Evolutionary conservation across 2,329 filamentous ascomycete species (phyloP).

Genomic region (Zasmidium citrigriseum): DNA sequence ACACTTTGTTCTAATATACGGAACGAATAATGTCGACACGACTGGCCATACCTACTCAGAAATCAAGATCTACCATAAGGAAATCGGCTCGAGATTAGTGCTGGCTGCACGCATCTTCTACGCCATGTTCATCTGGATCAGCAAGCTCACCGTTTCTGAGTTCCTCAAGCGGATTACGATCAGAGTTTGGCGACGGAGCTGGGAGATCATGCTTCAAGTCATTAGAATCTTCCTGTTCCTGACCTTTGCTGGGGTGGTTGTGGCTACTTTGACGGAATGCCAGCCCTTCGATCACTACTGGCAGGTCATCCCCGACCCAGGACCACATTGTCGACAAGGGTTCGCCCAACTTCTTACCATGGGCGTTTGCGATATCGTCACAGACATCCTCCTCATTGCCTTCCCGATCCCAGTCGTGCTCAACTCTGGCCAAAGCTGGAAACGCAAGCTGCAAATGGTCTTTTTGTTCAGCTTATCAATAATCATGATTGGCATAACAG

Average conservation of each 20-base stretch:
- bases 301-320: constrained; percentile 72
- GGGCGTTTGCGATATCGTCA: constrained; percentile 84
- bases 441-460: constrained; percentile 77
- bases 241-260: constrained; percentile 80
- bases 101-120: constrained; percentile 82
- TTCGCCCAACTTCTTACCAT: constrained; percentile 87
- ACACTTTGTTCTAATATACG: constrained; percentile 81
- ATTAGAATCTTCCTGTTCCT: constrained; percentile 73
- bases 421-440: constrained; percentile 71
- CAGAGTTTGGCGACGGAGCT: constrained; percentile 76
- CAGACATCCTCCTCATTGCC: constrained; percentile 81
- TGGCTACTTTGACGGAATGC: constrained; percentile 83
- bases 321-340: constrained; percentile 79
- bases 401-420: constrained; percentile 91
- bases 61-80: constrained; percentile 61
- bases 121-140: constrained; percentile 86
- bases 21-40: constrained; percentile 82
- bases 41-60: constrained; percentile 48
- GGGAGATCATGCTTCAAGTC: constrained; percentile 68
- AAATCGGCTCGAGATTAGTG: constrained; percentile 78
- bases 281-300: constrained; percentile 60
- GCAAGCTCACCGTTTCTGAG: constrained; percentile 87
- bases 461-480: constrained; percentile 83
- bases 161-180: constrained; percentile 86
- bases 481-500: constrained; percentile 74